Evolutionary conservation across 2,329 filamentous ascomycete genomes (phyloP), one percentile per base, ranked within the genome.

Genomic region (Nectriaceae sp.): DNA sequence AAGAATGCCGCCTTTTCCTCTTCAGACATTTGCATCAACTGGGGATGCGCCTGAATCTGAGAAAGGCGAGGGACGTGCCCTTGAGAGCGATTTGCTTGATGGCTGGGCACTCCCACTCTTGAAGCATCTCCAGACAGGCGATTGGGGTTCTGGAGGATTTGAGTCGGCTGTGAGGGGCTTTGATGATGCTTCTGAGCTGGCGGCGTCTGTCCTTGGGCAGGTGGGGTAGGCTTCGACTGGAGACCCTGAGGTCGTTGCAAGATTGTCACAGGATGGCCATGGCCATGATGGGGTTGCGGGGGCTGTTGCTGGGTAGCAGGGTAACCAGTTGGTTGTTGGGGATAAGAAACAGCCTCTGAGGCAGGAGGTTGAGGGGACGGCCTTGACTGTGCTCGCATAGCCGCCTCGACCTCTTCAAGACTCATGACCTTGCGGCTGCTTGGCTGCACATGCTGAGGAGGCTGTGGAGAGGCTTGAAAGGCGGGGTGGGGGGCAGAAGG

Each of bases 371-470:
- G 13, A 22, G 56, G 66, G 11, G 71, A 61, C 11, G 75, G 71
- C 53, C 78, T 80, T 24, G 82, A 73, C 58, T 92, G 87, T 26
- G 82, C 78, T 51, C 89, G 84, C 87, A 99, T 92, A 55, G 90
- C 86, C 45, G 93, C 93, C 73, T 99, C 94, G 18, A 99, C 92
- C 73, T 99, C 94, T 67, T 97, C 94, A 63, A 99, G 70, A 62
- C 90, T 97, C 88, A 99, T 86, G 73, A 97, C 87, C 75, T 92
- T 97, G 63, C 85, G 84, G 36, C 78, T 65, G 16, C 66, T 56
- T 41, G 67, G 56, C 26, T 62, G 62, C 39, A 8, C 16, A 13
- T 11, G 5, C n/a, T 39, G 37, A 21, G 56, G 47, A 19, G 59
- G 50, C 40, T 58, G 57, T 11, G 54, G 49, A 21, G 46, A 18